Percentiles rank a stretch among this genome's conserved stretches.
phyloP scores from a whole-genome alignment of 768 basidiomycete species.

The Stropharia rugosoannulata region DNA sequence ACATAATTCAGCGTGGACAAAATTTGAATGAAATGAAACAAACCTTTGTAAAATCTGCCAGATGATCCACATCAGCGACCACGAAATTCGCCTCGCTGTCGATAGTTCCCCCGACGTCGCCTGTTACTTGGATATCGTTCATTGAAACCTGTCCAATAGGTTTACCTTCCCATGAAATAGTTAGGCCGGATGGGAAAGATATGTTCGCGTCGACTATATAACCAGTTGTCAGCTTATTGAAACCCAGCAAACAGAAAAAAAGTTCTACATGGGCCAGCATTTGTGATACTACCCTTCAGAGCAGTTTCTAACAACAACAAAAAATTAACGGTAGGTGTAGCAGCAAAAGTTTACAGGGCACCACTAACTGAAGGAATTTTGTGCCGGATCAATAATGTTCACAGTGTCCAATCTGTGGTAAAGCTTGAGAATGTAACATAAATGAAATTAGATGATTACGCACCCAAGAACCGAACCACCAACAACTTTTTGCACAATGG shows the following conservation, averaged over 20 bases:
- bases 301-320: slow-evolving; percentile 40
- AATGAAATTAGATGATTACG: neutral
- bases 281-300: slow-evolving; percentile 62
- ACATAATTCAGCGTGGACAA: neutral
- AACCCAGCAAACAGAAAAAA: neutral
- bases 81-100: slow-evolving; percentile 53
- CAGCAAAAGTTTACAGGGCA: neutral
- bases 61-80: slow-evolving; percentile 53
- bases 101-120: slow-evolving; percentile 64
- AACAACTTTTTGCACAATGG: slow-evolving; percentile 75
- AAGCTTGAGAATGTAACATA: neutral
- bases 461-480: slow-evolving; percentile 52
- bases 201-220: slow-evolving; percentile 63
- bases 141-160: slow-evolving; percentile 60
- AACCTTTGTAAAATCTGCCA: slow-evolving; percentile 68
- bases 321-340: neutral
- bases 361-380: slow-evolving; percentile 54
- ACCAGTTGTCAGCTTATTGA: neutral
- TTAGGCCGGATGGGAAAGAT: slow-evolving; percentile 60
- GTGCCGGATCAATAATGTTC: slow-evolving; percentile 56
- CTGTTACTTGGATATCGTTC: slow-evolving; percentile 54
- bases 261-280: slow-evolving; percentile 69
- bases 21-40: neutral
- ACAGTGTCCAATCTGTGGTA: slow-evolving; percentile 52
- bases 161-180: slow-evolving; percentile 58